Evolutionary conservation across 805 yeast genomes (phyloP), one percentile per base, ranked within the genome.

Genomic region (Candida dajiaensis): DNA sequence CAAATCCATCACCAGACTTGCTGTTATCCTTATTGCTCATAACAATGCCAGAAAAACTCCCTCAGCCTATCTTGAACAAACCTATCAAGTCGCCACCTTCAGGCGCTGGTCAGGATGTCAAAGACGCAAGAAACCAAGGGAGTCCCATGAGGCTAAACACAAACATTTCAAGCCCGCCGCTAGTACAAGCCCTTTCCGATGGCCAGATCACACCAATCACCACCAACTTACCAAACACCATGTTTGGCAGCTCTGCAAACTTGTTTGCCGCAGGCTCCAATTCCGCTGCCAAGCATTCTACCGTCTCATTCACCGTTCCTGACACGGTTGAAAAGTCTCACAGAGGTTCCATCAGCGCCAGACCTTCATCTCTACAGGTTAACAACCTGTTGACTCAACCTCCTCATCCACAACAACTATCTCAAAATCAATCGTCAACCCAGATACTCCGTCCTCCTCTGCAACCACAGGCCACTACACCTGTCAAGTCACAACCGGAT

Each of bases 321-420:
- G 62, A 71, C 11, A 62, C 53, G 8, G 59, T 61, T 21, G 72
- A 69, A 21, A 74, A 73, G 50, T 60, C 69, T 1, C 80, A 78
- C 52, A 63, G 84, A 47, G 80, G 81, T n/a, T 78, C 83, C 2
- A 77, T 78, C 43, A 72, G 79, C 40, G 74, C 79, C 1, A 67
- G 75, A 50, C 79, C 82, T 1, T 71, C 78, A 5, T 66, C 70
- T 15, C 64, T 69, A 6, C 62, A 64, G 16, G 53, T 66, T 36
- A 50, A 45, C 40, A 54, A 56, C 21, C 44, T 45, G 49, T 12
- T 36, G n/a, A 19, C 19, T 36, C 48, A 45, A 45, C 54, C 42
- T 45, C 41, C 38, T 26, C 48, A 38, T 45, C 51, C 44, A 49
- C 60, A n/a, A 53, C 58, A 26, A 45, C 47, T 25, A 48, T 44